Evolutionary conservation across 306 rosid species (phyloP), one percentile per base, ranked within the genome.

Genomic region (Oemleria cerasiformis): DNA sequence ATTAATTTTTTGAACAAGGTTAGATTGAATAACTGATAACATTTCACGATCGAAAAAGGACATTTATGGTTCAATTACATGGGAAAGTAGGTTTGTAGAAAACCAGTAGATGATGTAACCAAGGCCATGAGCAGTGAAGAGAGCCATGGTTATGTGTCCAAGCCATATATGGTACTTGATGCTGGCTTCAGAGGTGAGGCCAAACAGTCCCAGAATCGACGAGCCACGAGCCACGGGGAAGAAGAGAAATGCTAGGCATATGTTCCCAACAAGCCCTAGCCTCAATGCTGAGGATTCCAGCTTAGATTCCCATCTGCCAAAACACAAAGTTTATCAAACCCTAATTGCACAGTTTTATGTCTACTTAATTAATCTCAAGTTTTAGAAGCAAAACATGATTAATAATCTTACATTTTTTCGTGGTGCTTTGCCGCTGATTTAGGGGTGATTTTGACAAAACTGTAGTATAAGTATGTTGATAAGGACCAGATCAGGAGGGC

Each of bases 81-180:
- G 4, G 2, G 89, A 86, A 54, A 82, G 42, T 9, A 80, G 65
- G 55, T 77, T 0, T 8, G 87, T 83, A 2, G 42, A 68, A 2
- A 65, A 78, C 96, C 92, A 90, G 21, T 57, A 74, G 74, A 79
- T 72, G 72, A 88, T 25, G 71, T 48, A 84, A 69, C 77, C 60
- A 70, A 73, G 2, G 34, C 95, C 95, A 77, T 89, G 98, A 73
- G 89, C 82, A 9, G 98, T 87, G 90, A 89, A 92, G 72, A 89
- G 66, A 7, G 75, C 55, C 96, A 89, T 84, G 64, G 47, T 65
- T 10, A 86, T n/a, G 75, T 92, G 80, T 68, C 98, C 98, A 11
- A 92, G 78, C 94, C 96, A 92, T 14, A 89, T 86, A 74, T 92
- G 98, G 74, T 87, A 92, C 73, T 84, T 92, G 68, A 89, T 83